phyloP scores from a whole-genome alignment of 2,329 filamentous ascomycete genomes.

The Diaporthe ampelina region DNA sequence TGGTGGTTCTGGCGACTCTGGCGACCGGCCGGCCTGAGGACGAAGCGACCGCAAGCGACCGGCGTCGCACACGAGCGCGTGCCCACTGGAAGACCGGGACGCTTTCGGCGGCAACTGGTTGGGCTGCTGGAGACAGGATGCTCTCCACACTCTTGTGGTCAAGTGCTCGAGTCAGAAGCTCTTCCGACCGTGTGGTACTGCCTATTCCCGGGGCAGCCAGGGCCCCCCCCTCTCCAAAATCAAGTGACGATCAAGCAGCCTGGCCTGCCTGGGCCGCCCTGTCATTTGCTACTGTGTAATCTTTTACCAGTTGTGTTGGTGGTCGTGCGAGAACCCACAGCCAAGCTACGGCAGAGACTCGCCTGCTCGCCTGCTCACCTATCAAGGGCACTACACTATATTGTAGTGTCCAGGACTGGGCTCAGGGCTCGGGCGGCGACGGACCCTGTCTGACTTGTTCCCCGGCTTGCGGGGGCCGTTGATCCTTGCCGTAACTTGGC shows the following conservation, averaged over 20 bases:
- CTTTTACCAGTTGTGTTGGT: neutral
- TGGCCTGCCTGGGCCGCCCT: neutral
- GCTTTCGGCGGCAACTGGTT: conserved; percentile 25
- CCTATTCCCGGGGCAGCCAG: conserved; percentile 14
- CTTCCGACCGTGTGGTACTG: conserved; percentile 2
- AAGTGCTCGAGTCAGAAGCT: neutral
- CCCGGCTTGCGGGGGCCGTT: conserved; percentile 25
- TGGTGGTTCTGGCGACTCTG: too few species aligned
- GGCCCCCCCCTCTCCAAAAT: neutral
- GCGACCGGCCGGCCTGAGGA: conserved; percentile 28
- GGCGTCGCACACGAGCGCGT: conserved; percentile 1
- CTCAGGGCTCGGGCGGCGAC: conserved; percentile 26
- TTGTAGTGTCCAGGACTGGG: neutral
- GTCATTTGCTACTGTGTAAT: neutral
- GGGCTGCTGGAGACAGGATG: neutral
- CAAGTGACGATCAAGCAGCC: conserved; percentile 15
- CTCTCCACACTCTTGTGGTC: too few species aligned
- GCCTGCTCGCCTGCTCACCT: neutral
- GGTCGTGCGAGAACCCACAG: conserved; percentile 16
- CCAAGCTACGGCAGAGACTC: neutral
- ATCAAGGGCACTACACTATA: too few species aligned
- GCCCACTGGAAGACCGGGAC: conserved; percentile 4
- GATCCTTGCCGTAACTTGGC: conserved; percentile 32
- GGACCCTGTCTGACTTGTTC: conserved; percentile 20
- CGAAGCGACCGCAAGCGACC: conserved; percentile 37